These are phyloP conservation scores for Cicer bijugum DNA, from an alignment of 306 rosid genomes.

Conservation along the genomic window DNA sequence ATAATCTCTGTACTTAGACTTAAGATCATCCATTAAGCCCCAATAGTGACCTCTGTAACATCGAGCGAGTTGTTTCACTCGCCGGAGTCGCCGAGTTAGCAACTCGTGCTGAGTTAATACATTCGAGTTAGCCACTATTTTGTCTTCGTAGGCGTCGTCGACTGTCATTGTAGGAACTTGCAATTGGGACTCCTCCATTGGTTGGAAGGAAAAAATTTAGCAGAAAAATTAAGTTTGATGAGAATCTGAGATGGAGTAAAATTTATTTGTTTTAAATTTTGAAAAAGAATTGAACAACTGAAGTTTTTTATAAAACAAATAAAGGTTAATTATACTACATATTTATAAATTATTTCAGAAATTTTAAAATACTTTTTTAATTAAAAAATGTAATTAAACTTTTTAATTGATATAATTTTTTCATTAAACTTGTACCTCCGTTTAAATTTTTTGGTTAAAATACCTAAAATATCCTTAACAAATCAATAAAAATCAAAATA, in stretches of 20 bases:
- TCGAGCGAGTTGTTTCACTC: conserved; percentile 44
- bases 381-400: too few relatives aligned
- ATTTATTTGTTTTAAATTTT: background rate
- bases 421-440: too few relatives aligned
- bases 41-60: conserved; percentile 55
- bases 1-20: conserved; percentile 57
- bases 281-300: too few relatives aligned
- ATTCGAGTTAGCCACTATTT: conserved; percentile 30
- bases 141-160: conserved; percentile 44
- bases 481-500: too few relatives aligned
- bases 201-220: background rate
- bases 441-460: too few relatives aligned
- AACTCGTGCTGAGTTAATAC: conserved; percentile 48
- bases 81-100: conserved; percentile 47
- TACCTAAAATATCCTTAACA: too few relatives aligned
- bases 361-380: too few relatives aligned
- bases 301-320: too few relatives aligned
- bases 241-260: background rate
- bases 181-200: conserved; percentile 40
- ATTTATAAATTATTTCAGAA: too few relatives aligned
- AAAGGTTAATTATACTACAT: too few relatives aligned
- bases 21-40: conserved; percentile 71
- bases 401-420: too few relatives aligned
- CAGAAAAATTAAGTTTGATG: background rate
- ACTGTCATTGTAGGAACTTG: conserved; percentile 23